These are phyloP conservation scores for Ceratorhiza oryzae-sativae DNA, from an alignment of 1,284 basidiomycete species.

Conservation along the genomic window DNA sequence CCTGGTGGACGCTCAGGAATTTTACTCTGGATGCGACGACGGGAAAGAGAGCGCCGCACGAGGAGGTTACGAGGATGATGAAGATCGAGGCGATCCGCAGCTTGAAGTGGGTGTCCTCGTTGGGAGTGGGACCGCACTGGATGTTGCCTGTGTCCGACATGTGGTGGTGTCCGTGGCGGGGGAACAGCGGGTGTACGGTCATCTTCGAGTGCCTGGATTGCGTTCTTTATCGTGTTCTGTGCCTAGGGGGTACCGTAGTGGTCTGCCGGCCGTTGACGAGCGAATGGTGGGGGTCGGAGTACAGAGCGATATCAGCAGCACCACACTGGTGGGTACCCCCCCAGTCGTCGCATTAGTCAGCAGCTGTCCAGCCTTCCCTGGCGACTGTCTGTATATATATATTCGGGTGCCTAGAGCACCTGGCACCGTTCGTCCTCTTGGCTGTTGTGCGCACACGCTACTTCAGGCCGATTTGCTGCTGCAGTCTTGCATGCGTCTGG, in stretches of 20 bases:
- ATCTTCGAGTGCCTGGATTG: background rate
- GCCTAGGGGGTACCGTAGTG: background rate
- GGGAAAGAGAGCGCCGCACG: slow-evolving; percentile 82
- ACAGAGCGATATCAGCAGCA: slow-evolving; percentile 9
- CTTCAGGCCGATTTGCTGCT: background rate
- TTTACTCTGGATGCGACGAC: slow-evolving; percentile 70
- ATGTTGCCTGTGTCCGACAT: background rate
- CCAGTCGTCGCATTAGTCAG: slow-evolving; percentile 6
- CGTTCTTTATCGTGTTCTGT: background rate
- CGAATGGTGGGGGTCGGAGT: background rate
- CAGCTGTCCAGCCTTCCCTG: background rate
- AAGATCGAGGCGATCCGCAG: slow-evolving; percentile 87
- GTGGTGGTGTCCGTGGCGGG: background rate
- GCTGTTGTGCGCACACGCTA: background rate
- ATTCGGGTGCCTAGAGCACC: background rate
- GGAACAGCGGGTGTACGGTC: background rate
- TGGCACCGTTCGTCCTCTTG: background rate
- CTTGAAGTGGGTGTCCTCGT: slow-evolving; percentile 36
- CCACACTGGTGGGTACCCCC: slow-evolving; percentile 6
- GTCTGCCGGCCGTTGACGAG: background rate
- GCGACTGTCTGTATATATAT: background rate
- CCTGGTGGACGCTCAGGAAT: slow-evolving; percentile 66
- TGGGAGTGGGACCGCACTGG: slow-evolving; percentile 37
- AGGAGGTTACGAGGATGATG: slow-evolving; percentile 77
- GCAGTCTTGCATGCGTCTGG: background rate